Evolutionary conservation across 805 yeast species (phyloP), one percentile per base, ranked within the genome.

Genomic region (Candida morakotiae): DNA sequence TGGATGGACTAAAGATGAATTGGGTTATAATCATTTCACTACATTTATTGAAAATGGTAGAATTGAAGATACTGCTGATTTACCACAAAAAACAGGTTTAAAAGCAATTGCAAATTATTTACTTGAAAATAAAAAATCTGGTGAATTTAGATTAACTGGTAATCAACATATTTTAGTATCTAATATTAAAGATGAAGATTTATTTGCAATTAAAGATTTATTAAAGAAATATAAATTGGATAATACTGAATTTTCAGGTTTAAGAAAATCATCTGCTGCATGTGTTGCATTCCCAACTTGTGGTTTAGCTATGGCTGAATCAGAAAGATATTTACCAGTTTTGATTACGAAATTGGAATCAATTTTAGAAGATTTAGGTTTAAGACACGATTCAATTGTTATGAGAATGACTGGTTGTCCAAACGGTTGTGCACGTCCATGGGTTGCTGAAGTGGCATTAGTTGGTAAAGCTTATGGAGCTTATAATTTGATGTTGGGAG

Each of bases 351-450:
- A 88, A 64, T 67, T 91, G 42, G 98, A 91, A 62, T 76, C 69
- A n/a, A 79, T 87, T 15, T 70, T 91, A 41, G 97, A 91, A 64
- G 95, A 88, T 55, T 79, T 81, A 47, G 98, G 98, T 7, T 75
- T 91, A 51, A 83, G 95, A 56, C 96, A 88, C 53, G 98, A 91
- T 63, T 81, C 95, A 6, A 75, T 91, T 48, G 95, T 88, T 17
- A 84, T 91, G 95, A 80, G 98, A 70, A 89, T 91, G 97, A 91
- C 97, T 21, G 98, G 98, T 40, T 91, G 98, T 74, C 97, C 97
- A 38, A 91, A 91, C 61, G 98, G 98, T 49, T 91, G 98, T 71
- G 93, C 98, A 17, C 81, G 98, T 62, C 98, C 98, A 20, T 91
- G 97, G 97, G 67, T 91, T 35, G 98, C 97, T 4, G 98, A 91